Evolutionary conservation across 495 filamentous ascomycete species (phyloP).

Genomic region (Sordaria brevicollis): DNA sequence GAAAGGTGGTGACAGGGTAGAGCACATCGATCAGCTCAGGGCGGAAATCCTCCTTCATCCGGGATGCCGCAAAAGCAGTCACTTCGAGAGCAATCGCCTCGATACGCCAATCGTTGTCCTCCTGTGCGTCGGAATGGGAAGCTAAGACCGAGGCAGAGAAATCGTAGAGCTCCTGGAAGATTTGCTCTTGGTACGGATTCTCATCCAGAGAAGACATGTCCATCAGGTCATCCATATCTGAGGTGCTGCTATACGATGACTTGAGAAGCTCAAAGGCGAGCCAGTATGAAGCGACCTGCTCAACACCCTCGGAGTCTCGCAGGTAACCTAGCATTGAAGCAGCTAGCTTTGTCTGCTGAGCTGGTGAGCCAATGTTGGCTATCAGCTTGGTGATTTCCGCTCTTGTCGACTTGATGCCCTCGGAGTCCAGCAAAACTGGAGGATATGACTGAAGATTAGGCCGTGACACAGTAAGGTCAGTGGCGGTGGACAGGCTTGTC

Average conservation of each 20-base stretch:
- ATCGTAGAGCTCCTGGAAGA: constrained; percentile 72
- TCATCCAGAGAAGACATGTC: constrained; percentile 32
- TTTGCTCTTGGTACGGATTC: constrained; percentile 36
- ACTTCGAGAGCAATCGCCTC: constrained; percentile 66
- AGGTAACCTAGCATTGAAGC: constrained; percentile 49
- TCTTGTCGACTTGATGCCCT: constrained; percentile 55
- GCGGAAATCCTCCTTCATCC: constrained; percentile 60
- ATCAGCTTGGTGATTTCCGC: constrained; percentile 37
- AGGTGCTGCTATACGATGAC: constrained; percentile 34
- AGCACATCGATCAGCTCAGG: constrained; percentile 83
- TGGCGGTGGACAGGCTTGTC: constrained; percentile 8
- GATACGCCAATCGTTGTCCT: constrained; percentile 54
- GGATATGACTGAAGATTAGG: constrained; percentile 36
- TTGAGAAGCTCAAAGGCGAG: constrained; percentile 63
- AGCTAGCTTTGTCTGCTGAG: constrained; percentile 38
- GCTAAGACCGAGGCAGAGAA: constrained; percentile 57
- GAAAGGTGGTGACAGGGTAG: constrained; percentile 75
- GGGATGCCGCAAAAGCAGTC: constrained; percentile 58
- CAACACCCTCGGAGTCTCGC: constrained; percentile 41
- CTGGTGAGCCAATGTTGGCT: constrained; percentile 31
- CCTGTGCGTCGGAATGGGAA: constrained; percentile 33
- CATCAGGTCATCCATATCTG: constrained; percentile 58
- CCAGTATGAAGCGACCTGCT: constrained; percentile 69
- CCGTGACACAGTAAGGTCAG: constrained; percentile 14
- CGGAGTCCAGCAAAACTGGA: constrained; percentile 52